phyloP scores from a whole-genome alignment of 208 protist species.

The Endotrypanum monterogeii region DNA sequence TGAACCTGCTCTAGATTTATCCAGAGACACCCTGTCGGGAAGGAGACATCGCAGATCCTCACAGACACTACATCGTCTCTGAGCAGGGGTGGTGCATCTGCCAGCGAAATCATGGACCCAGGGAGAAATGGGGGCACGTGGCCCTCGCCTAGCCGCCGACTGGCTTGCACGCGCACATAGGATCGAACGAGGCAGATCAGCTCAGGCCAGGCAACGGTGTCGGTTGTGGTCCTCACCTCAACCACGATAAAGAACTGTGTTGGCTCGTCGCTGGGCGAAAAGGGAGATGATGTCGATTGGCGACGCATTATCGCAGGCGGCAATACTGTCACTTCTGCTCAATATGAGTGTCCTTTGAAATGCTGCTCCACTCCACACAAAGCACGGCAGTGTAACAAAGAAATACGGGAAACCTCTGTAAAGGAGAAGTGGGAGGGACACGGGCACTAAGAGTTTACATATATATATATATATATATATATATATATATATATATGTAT shows the following conservation, averaged over 20 bases:
- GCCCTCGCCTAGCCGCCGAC: constrained; percentile 3
- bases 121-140: constrained; percentile 28
- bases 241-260: constrained; percentile 28
- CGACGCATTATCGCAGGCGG: neutral
- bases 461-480: neutral
- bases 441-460: neutral
- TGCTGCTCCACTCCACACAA: too few species aligned
- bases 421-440: too few species aligned
- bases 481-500: neutral
- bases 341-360: too few species aligned
- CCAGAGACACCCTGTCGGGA: constrained; percentile 24
- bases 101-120: constrained; percentile 35
- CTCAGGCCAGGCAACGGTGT: constrained; percentile 37
- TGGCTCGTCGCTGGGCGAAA: neutral
- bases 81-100: constrained; percentile 26
- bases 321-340: neutral
- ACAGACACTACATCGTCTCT: constrained; percentile 33
- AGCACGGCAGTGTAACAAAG: too few species aligned
- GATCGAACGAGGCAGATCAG: constrained; percentile 26
- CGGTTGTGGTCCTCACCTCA: constrained; percentile 49
- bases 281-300: neutral
- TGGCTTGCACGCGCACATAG: constrained; percentile 34
- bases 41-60: constrained; percentile 61
- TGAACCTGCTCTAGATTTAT: constrained; percentile 19
- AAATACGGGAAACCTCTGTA: too few species aligned